Base-by-base conservation (phyloP, 768 basidiomycete species). In the Hygrocybe coccinea region DNA sequence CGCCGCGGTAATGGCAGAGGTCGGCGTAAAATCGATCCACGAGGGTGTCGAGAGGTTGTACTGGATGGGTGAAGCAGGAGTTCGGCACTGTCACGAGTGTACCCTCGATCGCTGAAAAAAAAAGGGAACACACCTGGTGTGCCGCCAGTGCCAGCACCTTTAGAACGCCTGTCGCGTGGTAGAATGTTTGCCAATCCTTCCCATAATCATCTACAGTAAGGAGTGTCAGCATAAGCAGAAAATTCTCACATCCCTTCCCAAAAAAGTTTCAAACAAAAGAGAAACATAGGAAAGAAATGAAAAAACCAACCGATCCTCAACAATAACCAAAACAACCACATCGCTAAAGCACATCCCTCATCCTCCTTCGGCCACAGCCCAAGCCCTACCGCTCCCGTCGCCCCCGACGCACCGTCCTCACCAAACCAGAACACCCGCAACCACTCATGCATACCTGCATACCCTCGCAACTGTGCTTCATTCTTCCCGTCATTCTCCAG, bases 301-400 rank as follows among this genome's bases (percentile, higher is more conserved):
- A 55, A 24, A 29, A 29, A 70, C 84, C 60, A 59, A 86, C 88
- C 79, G 56, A 81, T 79, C 21, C 73, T 74, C 14, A 89, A 65
- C 36, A 90, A 69, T 60, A 87, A 81, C 87, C 88, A 91, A 62
- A 87, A 81, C 15, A 91, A 64, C 89, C 87, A 91, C 80, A 89
- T 85, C 2, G 83, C 86, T 45, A 89, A 65, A 2, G 84, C 74
- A 44, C 76, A 79, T 17, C 74, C 71, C 57, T 74, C 74, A 53
- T 78, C 73, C 48, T 82, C 78, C 36, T 70, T 64, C 0, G 84
- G 85, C 87, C 89, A 91, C 3, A 64, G 58, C 19, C 79, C 78
- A 8, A 60, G 66, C n/a, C 62, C 64, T 21, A 84, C 71, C 38
- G 65, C 66, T 36, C 67, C 62, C 21, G 69, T 69, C 0, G 81